These are phyloP conservation scores for Skeletonema marinoi DNA, from an alignment of 108 stramenopile species.

Conservation along the genomic window DNA sequence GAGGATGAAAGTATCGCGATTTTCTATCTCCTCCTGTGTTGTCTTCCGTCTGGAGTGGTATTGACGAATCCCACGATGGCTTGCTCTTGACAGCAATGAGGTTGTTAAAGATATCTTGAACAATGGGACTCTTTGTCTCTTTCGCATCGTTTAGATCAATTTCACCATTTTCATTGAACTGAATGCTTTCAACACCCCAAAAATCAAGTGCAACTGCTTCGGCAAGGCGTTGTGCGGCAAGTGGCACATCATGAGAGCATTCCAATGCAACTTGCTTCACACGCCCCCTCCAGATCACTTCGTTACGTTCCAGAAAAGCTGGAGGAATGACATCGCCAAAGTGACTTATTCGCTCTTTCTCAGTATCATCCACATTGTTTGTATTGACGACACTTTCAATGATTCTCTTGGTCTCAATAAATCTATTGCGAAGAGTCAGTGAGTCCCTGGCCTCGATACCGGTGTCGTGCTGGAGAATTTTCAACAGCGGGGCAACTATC, in stretches of 20 bases:
- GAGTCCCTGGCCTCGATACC: conserved; percentile 54
- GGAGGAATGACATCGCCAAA: conserved; percentile 55
- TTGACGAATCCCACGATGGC: conserved; percentile 44
- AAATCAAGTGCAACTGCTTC: conserved; percentile 70
- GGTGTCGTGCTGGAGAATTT: conserved; percentile 66
- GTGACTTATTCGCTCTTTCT: conserved; percentile 34
- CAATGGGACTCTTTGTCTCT: conserved; percentile 43
- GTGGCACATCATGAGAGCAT: conserved; percentile 53
- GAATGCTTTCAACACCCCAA: conserved; percentile 43
- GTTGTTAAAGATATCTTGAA: conserved; percentile 90
- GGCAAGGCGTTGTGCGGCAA: conserved; percentile 46
- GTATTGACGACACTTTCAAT: conserved; percentile 70
- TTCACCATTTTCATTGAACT: conserved; percentile 14
- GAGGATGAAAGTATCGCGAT: conserved; percentile 70
- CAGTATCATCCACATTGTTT: neutral
- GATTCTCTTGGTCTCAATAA: conserved; percentile 47
- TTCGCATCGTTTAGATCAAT: conserved; percentile 33
- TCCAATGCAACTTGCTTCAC: conserved; percentile 52
- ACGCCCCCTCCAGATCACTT: conserved; percentile 73
- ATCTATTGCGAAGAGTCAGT: conserved; percentile 39
- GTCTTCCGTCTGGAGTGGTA: conserved; percentile 18
- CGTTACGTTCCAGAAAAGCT: conserved; percentile 77
- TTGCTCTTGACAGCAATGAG: conserved; percentile 73
- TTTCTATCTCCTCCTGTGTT: conserved; percentile 6
- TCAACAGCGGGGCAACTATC: conserved; percentile 51